Percentiles rank a stretch among this genome's conserved stretches.
Evolutionary conservation across 2,329 filamentous ascomycete species (phyloP).

Genomic region (Aureobasidium subglaciale): DNA sequence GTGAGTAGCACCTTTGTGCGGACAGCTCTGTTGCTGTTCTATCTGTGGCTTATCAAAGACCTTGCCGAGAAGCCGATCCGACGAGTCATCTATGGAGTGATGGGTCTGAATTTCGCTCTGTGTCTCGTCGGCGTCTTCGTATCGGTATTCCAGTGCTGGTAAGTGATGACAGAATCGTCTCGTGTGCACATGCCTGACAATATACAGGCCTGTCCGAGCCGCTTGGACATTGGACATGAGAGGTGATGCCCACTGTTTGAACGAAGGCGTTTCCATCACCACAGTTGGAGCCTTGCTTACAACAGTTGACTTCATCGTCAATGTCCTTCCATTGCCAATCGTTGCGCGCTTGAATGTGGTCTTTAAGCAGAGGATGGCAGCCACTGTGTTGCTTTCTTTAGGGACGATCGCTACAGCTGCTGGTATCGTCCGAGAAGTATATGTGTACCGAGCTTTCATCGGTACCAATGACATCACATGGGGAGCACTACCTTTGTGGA

Average conservation of each 20-base stretch:
- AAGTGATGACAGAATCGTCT: conserved; percentile 13
- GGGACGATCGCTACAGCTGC: conserved; percentile 18
- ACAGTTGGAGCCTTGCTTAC: conserved; percentile 36
- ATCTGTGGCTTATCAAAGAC: conserved; percentile 39
- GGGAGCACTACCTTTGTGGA: conserved; percentile 41
- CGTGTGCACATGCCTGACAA: neutral
- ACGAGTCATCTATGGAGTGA: conserved; percentile 33
- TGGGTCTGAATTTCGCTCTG: conserved; percentile 31
- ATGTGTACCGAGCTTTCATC: conserved; percentile 35
- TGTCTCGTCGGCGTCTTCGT: conserved; percentile 32
- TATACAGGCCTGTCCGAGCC: conserved; percentile 28
- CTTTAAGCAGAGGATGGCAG: conserved; percentile 26
- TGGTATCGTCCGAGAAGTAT: conserved; percentile 37
- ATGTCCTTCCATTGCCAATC: conserved; percentile 38
- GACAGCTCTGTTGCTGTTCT: conserved; percentile 39
- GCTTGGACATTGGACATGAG: conserved; percentile 35
- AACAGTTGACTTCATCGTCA: conserved; percentile 36
- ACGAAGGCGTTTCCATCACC: conserved; percentile 35
- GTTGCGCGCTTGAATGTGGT: conserved; percentile 37
- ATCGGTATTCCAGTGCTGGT: conserved; percentile 35
- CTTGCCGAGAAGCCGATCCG: conserved; percentile 32
- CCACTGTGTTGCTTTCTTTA: conserved; percentile 18
- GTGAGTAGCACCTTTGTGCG: conserved; percentile 38
- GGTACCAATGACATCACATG: conserved; percentile 38
- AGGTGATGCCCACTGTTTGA: conserved; percentile 29